Base-by-base conservation (phyloP, 2,329 filamentous ascomycete genomes). In the Apiospora koreana region DNA sequence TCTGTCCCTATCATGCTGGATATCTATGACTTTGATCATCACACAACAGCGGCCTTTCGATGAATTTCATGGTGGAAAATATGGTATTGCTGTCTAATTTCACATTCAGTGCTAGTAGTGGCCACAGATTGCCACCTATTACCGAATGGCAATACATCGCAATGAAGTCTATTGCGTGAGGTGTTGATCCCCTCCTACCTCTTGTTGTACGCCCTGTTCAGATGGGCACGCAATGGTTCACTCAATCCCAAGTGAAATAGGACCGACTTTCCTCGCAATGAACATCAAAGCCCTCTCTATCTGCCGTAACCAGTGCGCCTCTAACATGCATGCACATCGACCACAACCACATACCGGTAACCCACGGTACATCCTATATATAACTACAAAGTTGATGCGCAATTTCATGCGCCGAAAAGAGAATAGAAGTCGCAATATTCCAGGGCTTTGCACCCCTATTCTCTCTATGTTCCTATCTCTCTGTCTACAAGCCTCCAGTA, bases 401-500 rank as follows among this genome's bases (percentile, higher is more conserved):
- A 62, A 62, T 43, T 3, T 62, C 54, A 62, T n/a, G 21, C 18
- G 31, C 18, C 54, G n/a, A 62, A 62, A n/a, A 46, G 54, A 21
- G 18, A 23, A 38, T 14, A 62, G 2, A 62, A 62, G 10, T n/a
- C 18, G 10, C 21, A 10, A n/a, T 23, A 38, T n/a, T 21, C 31
- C 31, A 9, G 31, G 54, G 46, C 46, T 62, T n/a, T 10, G 2
- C 12, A n/a, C 25, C 16, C 9, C 46, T 62, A 43, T 43, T 43
- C 41, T 23, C 54, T 62, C 28, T 21, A 62, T n/a, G 28, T 8
- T 4, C 9, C 28, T 21, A 3, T 43, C 41, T 43, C 41, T 16
- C 41, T 43, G 43, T n/a, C 50, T 66, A 71, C 38, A 58, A 14
- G n/a, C 18, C 69, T 43, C 69, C 71, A 25, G 66, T 18, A 25